Percentiles rank a stretch among this genome's conserved stretches.
These are phyloP conservation scores for Thelonectria discophora DNA, from an alignment of 2,329 filamentous ascomycete genomes.

Conservation along the genomic window DNA sequence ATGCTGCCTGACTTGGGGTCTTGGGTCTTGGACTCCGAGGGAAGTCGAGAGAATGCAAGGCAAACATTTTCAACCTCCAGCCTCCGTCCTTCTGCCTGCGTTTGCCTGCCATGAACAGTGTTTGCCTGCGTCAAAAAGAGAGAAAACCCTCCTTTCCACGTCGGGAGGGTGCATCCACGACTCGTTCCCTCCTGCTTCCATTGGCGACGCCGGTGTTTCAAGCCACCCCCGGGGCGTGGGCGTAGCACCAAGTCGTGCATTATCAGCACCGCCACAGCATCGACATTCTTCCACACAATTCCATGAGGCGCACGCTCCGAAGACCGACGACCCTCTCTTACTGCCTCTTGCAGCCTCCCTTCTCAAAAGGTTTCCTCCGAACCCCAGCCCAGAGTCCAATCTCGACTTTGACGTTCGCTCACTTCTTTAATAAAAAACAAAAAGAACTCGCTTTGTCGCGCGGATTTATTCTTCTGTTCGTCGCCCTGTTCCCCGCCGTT, in stretches of 20 bases:
- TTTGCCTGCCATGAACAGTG: neutral
- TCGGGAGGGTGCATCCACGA: neutral
- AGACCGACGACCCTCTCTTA: constrained; percentile 40
- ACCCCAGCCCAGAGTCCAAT: constrained; percentile 35
- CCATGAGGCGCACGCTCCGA: constrained; percentile 52
- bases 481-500: constrained; percentile 1
- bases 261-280: constrained; percentile 52
- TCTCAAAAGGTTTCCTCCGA: constrained; percentile 42
- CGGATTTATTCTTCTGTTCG: constrained; percentile 18
- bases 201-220: neutral
- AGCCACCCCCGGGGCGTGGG: constrained; percentile 8
- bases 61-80: no score
- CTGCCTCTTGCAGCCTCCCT: constrained; percentile 42
- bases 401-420: constrained; percentile 27
- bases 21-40: no score
- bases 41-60: no score
- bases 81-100: no score
- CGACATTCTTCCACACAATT: constrained; percentile 54
- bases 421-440: constrained; percentile 36
- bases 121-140: neutral
- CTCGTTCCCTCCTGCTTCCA: neutral
- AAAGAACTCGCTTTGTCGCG: constrained; percentile 33
- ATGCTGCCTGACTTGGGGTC: no score
- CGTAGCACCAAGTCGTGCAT: constrained; percentile 38
- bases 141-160: neutral